phyloP scores from a whole-genome alignment of 345 rosid genomes.

The Linum lewisii region DNA sequence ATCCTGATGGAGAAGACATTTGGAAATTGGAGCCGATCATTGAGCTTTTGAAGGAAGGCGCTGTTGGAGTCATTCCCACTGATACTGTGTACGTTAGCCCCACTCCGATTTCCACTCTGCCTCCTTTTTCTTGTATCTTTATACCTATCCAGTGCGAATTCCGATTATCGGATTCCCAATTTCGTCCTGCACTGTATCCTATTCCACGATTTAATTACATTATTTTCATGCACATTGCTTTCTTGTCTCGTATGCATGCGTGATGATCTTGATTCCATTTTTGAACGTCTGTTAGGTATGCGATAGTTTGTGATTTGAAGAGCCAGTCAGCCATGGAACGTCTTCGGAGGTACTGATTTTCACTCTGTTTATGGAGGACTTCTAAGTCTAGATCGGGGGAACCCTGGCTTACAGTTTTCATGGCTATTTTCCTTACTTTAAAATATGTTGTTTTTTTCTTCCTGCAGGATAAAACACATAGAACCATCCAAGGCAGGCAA shows the following conservation, averaged over 20 bases:
- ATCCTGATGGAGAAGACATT: constrained; percentile 54
- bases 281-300: constrained; percentile 38
- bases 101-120: not conserved
- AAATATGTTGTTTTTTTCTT: constrained; percentile 4
- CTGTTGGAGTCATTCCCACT: constrained; percentile 92
- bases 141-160: not conserved
- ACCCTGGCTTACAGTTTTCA: constrained; percentile 5
- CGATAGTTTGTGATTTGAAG: constrained; percentile 61
- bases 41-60: constrained; percentile 68
- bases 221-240: not conserved
- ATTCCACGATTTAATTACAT: no score
- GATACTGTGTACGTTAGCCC: constrained; percentile 69
- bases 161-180: not conserved
- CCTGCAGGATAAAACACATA: constrained; percentile 72
- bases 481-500: constrained; percentile 61
- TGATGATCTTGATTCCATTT: not conserved
- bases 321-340: constrained; percentile 77
- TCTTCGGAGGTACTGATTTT: constrained; percentile 56
- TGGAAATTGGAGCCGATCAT: constrained; percentile 66
- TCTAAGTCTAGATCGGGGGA: not conserved
- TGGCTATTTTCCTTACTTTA: constrained; percentile 4
- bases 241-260: not conserved
- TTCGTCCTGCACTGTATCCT: not conserved
- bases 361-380: not conserved
- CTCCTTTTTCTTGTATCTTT: not conserved